Evolutionary conservation across 192 early-diverging fungal species (phyloP).

Genomic region (Gryganskiella cystojenkinii): DNA sequence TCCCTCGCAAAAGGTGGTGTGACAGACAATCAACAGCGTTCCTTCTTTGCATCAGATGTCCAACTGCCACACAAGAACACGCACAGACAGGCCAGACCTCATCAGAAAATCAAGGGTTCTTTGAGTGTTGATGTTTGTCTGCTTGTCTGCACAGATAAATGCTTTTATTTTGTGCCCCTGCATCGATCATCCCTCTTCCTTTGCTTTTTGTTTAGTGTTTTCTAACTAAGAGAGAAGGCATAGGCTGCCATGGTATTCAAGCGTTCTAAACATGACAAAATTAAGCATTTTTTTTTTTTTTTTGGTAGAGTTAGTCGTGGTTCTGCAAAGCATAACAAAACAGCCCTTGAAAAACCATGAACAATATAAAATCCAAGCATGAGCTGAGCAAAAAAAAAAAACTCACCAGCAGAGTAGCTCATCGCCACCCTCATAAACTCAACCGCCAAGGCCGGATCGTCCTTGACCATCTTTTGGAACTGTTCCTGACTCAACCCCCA

Average conservation of each 20-base stretch:
- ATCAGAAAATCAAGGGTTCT: no score
- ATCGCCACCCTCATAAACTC: conserved; percentile 84
- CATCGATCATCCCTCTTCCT: no score
- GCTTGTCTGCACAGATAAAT: no score
- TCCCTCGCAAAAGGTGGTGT: no score
- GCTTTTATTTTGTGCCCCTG: no score
- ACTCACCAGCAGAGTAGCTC: conserved; percentile 74
- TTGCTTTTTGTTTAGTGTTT: no score
- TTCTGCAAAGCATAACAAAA: neutral
- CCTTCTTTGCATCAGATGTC: no score
- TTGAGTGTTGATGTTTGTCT: no score
- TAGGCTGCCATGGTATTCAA: conserved; percentile 45
- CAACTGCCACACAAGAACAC: no score
- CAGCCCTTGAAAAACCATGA: neutral
- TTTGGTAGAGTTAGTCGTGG: neutral
- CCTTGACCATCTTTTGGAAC: conserved; percentile 74
- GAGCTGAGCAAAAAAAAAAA: conserved; percentile 4
- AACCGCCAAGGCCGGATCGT: conserved; percentile 77
- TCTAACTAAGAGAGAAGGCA: conserved; percentile 43
- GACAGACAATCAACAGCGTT: no score
- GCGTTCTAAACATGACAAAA: conserved; percentile 24
- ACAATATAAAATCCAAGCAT: neutral
- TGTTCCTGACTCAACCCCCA: conserved; percentile 77
- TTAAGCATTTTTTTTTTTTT: no score
- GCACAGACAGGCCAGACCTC: no score